phyloP scores from a whole-genome alignment of 805 yeast species.

The Blastobotrys attinorum region DNA sequence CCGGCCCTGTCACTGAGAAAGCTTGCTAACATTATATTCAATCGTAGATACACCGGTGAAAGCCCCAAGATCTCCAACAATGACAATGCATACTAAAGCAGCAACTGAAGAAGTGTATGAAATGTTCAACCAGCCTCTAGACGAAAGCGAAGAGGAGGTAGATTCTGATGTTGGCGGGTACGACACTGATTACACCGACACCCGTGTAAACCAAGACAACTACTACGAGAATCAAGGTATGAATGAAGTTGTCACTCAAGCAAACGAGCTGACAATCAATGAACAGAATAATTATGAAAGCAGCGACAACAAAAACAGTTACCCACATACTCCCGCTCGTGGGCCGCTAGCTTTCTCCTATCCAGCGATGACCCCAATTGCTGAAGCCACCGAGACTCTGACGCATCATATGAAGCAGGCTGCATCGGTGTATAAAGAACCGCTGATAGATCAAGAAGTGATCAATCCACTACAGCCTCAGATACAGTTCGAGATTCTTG shows the following conservation, averaged over 20 bases:
- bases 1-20: too few species aligned
- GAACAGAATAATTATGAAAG: too few species aligned
- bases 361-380: slow-evolving; percentile 24
- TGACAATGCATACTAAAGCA: slow-evolving; percentile 66
- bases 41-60: slow-evolving; percentile 27
- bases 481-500: slow-evolving; percentile 2
- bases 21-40: not conserved
- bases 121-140: slow-evolving; percentile 49
- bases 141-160: slow-evolving; percentile 14
- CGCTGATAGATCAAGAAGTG: not conserved
- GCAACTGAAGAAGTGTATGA: slow-evolving; percentile 66
- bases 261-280: slow-evolving; percentile 3
- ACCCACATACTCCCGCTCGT: not conserved
- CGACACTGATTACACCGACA: not conserved
- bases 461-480: slow-evolving; percentile 8
- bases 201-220: slow-evolving; percentile 3
- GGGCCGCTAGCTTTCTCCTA: not conserved
- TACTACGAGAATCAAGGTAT: slow-evolving; percentile 2
- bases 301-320: too few species aligned
- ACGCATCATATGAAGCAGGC: slow-evolving; percentile 1
- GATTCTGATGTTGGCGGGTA: slow-evolving; percentile 14
- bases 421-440: not conserved
- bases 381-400: slow-evolving; percentile 22
- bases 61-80: slow-evolving; percentile 54
- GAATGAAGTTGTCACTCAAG: not conserved